Percentiles rank a stretch among this genome's conserved stretches.
phyloP scores from a whole-genome alignment of 2,329 filamentous ascomycete species.

The Hypocreales sp. region DNA sequence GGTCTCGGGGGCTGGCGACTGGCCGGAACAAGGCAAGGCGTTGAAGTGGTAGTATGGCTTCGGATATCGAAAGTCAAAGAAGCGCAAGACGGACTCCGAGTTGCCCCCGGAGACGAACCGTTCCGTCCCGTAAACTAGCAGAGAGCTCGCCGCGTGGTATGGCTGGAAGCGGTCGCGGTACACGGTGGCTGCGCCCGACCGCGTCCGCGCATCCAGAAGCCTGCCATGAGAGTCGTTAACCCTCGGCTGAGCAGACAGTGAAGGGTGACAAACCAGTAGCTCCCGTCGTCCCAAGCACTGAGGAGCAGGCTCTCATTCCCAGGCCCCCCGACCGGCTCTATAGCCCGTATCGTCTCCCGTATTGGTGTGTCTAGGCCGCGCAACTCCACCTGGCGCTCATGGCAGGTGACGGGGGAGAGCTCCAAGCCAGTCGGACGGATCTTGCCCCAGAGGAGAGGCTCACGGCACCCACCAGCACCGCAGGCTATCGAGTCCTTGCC shows the following conservation, averaged over 20 bases:
- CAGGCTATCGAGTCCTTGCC: conserved; percentile 27
- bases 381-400: too few relatives aligned
- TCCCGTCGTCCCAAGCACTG: conserved; percentile 38
- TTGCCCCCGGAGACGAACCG: conserved; percentile 35
- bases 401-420: conserved; percentile 17
- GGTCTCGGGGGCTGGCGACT: conserved; percentile 1
- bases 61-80: conserved; percentile 39
- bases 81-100: conserved; percentile 24
- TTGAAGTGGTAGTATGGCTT: conserved; percentile 32
- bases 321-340: conserved; percentile 25
- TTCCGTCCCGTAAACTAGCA: conserved; percentile 33
- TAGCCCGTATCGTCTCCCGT: conserved; percentile 26
- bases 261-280: conserved; percentile 17
- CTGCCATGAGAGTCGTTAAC: too few relatives aligned
- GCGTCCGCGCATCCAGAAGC: conserved; percentile 34
- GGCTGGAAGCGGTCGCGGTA: conserved; percentile 39
- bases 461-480: conserved; percentile 23
- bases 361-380: too few relatives aligned
- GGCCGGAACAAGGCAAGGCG: conserved; percentile 26
- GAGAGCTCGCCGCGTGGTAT: conserved; percentile 25
- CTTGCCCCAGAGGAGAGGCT: conserved; percentile 29
- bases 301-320: conserved; percentile 26
- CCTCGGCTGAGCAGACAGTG: neutral
- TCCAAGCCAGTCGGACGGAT: conserved; percentile 29
- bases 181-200: conserved; percentile 27